Evolutionary conservation across 345 rosid species (phyloP).

Genomic region (Eucalyptus erythrocorys): DNA sequence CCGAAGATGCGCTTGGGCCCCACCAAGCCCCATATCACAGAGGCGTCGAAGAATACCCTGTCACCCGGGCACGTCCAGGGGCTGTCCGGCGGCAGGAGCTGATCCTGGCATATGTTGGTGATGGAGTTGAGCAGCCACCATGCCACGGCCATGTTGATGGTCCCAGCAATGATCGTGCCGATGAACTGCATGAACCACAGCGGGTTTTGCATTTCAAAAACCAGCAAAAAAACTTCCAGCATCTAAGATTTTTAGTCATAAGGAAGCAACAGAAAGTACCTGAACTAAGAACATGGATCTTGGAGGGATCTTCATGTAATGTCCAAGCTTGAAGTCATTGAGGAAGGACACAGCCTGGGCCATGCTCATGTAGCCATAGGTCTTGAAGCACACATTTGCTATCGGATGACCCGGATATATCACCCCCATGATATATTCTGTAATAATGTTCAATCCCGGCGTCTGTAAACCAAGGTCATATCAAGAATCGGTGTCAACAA

Average conservation of each 20-base stretch:
- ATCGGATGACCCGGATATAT: constrained; percentile 81
- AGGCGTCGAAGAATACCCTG: constrained; percentile 77
- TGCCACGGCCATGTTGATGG: constrained; percentile 64
- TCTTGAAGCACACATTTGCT: constrained; percentile 91
- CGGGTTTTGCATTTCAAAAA: background rate
- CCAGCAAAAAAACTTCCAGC: background rate
- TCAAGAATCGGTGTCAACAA: background rate
- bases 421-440: constrained; percentile 78
- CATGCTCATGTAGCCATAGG: constrained; percentile 84
- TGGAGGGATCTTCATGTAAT: constrained; percentile 95
- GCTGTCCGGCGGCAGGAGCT: background rate
- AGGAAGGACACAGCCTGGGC: constrained; percentile 91
- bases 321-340: constrained; percentile 85
- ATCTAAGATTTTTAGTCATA: background rate
- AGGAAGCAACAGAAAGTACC: constrained; percentile 13
- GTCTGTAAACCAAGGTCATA: constrained; percentile 25
- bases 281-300: constrained; percentile 90
- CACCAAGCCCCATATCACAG: constrained; percentile 78
- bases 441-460: constrained; percentile 80
- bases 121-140: constrained; percentile 70
- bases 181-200: constrained; percentile 25
- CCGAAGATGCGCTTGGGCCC: constrained; percentile 78
- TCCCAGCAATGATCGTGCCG: constrained; percentile 81
- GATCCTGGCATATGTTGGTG: constrained; percentile 17
- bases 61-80: constrained; percentile 2